phyloP scores from a whole-genome alignment of 805 yeast genomes.

The Cyberlindnera suaveolens region DNA sequence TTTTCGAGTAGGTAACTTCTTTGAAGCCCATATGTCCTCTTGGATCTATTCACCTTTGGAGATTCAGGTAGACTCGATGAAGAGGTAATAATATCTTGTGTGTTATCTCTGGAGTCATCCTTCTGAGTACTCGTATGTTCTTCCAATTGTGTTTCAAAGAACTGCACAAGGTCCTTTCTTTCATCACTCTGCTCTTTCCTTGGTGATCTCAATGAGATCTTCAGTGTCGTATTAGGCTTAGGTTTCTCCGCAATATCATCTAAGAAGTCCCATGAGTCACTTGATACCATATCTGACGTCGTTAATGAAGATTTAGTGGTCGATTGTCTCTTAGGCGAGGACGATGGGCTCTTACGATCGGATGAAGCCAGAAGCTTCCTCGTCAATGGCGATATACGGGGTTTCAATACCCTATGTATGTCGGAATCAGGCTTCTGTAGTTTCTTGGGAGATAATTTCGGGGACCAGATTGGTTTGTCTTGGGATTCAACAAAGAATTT shows the following conservation, averaged over 20 bases:
- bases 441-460: conserved; percentile 3
- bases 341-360: too few species aligned
- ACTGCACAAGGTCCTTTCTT: conserved; percentile 8
- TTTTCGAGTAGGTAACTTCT: conserved; percentile 22
- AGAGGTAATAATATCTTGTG: not conserved
- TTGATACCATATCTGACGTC: not conserved
- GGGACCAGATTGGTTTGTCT: conserved; percentile 21
- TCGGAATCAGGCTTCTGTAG: too few species aligned
- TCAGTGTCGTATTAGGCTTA: conserved; percentile 1
- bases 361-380: too few species aligned
- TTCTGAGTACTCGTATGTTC: not conserved
- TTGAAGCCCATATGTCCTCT: conserved; percentile 24
- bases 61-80: not conserved
- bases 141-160: conserved; percentile 5
- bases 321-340: too few species aligned
- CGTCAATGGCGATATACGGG: too few species aligned
- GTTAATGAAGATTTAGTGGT: too few species aligned
- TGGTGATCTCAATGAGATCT: conserved; percentile 6
- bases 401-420: too few species aligned
- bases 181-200: conserved; percentile 5
- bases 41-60: conserved; percentile 7
- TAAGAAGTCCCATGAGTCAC: conserved; percentile 6
- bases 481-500: conserved; percentile 20
- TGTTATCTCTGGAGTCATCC: not conserved
- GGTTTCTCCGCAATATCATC: conserved; percentile 6